These are phyloP conservation scores for Neocatenulostroma microsporum DNA, from an alignment of 2,329 filamentous ascomycete genomes.

Conservation along the genomic window DNA sequence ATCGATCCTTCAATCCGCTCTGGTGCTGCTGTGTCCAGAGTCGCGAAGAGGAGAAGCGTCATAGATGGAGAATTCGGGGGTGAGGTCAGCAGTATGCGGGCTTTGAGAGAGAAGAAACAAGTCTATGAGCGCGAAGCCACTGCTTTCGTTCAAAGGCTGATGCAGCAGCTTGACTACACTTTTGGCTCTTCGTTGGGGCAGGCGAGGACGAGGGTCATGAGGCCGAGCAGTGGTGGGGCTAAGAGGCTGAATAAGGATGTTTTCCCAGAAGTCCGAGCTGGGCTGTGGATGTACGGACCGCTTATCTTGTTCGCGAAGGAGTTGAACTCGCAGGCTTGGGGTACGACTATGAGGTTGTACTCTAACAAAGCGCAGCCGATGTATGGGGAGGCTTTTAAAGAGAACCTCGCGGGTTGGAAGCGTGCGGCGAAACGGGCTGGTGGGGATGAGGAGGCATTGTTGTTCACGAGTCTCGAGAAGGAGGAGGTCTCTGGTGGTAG, in stretches of 20 bases:
- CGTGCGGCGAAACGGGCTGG: conserved; percentile 23
- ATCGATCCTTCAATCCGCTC: conserved; percentile 75
- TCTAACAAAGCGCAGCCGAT: conserved; percentile 66
- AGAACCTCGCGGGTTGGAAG: conserved; percentile 68
- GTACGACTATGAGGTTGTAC: conserved; percentile 69
- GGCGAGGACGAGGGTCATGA: conserved; percentile 36
- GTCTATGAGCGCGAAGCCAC: conserved; percentile 71
- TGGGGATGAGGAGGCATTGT: conserved; percentile 40
- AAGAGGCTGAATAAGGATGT: conserved; percentile 57
- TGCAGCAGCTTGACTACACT: conserved; percentile 71
- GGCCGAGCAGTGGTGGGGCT: conserved; percentile 29
- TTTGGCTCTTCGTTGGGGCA: conserved; percentile 64
- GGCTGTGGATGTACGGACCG: conserved; percentile 81
- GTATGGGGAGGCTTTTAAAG: conserved; percentile 75
- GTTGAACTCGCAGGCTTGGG: conserved; percentile 74
- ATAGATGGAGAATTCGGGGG: conserved; percentile 34
- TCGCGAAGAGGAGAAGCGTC: not conserved
- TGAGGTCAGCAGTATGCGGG: conserved; percentile 75
- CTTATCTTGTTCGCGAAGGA: conserved; percentile 83
- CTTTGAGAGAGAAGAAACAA: conserved; percentile 89
- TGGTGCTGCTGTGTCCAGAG: conserved; percentile 32
- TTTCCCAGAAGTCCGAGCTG: conserved; percentile 62
- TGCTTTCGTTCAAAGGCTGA: conserved; percentile 68
- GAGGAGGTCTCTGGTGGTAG: conserved; percentile 56
- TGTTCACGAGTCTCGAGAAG: conserved; percentile 89